phyloP scores from a whole-genome alignment of 1,284 basidiomycete genomes.

The Puccinia triticina region DNA sequence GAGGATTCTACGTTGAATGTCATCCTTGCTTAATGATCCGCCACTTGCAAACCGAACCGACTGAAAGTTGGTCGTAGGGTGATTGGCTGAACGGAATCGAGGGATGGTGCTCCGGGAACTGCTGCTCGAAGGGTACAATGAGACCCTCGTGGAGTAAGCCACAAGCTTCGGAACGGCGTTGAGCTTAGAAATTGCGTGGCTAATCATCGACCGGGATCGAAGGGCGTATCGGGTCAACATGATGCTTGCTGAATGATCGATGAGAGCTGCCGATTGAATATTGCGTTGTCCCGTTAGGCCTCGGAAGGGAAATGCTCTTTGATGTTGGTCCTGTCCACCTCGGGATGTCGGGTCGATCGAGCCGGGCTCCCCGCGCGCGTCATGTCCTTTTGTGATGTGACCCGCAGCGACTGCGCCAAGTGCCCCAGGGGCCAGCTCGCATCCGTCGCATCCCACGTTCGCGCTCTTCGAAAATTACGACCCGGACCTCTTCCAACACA shows the following conservation, averaged over 20 bases:
- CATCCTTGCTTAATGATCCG: constrained; percentile 61
- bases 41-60: constrained; percentile 45
- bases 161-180: not conserved
- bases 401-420: not conserved
- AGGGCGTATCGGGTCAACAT: constrained; percentile 19
- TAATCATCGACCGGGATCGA: constrained; percentile 20
- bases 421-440: constrained; percentile 13
- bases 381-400: constrained; percentile 11
- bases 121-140: not conserved
- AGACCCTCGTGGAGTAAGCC: constrained; percentile 24
- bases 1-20: constrained; percentile 79
- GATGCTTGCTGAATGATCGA: constrained; percentile 13
- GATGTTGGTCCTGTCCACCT: not conserved
- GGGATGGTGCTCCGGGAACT: constrained; percentile 4
- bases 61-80: constrained; percentile 3
- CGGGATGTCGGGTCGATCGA: not conserved
- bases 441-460: not conserved
- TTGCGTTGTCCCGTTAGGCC: not conserved
- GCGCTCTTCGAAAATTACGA: too few relatives aligned
- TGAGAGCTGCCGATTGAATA: not conserved
- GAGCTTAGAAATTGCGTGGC: not conserved
- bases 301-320: not conserved
- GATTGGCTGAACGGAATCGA: constrained; percentile 9
- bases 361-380: not conserved
- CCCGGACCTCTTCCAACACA: not conserved